A percentile compares a stretch with the other conserved stretches of the same genome.
phyloP scores from a whole-genome alignment of 1,284 basidiomycete species.

The Cutaneotrichosporon mucoides region DNA sequence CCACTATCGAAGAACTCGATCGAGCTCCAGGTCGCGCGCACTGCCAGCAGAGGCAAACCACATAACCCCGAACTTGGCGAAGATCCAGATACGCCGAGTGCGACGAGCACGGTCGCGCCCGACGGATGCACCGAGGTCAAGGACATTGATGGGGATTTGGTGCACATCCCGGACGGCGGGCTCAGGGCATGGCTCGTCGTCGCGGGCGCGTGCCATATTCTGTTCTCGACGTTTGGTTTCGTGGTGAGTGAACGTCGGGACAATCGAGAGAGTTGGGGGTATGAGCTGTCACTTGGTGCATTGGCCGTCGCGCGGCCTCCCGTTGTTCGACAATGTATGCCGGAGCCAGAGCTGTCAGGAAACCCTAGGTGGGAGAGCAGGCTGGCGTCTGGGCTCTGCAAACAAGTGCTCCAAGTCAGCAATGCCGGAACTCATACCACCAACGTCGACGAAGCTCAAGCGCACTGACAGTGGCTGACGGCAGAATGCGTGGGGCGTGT shows the following conservation, averaged over 20 bases:
- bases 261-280: too few species aligned
- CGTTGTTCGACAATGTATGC: too few species aligned
- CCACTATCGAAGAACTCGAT: neutral
- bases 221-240: conserved; percentile 24
- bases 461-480: conserved; percentile 3
- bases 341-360: too few species aligned
- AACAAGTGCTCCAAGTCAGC: too few species aligned
- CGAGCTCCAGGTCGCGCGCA: neutral
- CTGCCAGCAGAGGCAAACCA: neutral
- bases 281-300: too few species aligned
- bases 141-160: conserved; percentile 16
- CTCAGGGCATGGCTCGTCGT: conserved; percentile 24
- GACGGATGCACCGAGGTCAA: conserved; percentile 5
- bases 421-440: too few species aligned
- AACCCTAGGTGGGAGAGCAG: too few species aligned
- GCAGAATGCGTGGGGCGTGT: conserved; percentile 27
- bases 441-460: too few species aligned
- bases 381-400: too few species aligned
- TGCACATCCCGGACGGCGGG: conserved; percentile 24
- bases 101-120: neutral
- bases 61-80: neutral
- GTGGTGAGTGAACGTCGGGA: conserved; percentile 15
- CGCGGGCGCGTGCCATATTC: conserved; percentile 16
- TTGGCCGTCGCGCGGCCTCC: too few species aligned
- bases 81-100: neutral